Evolutionary conservation across 257 asterid genomes (phyloP), one percentile per base, ranked within the genome.

Genomic region (Ehretia macrophylla): DNA sequence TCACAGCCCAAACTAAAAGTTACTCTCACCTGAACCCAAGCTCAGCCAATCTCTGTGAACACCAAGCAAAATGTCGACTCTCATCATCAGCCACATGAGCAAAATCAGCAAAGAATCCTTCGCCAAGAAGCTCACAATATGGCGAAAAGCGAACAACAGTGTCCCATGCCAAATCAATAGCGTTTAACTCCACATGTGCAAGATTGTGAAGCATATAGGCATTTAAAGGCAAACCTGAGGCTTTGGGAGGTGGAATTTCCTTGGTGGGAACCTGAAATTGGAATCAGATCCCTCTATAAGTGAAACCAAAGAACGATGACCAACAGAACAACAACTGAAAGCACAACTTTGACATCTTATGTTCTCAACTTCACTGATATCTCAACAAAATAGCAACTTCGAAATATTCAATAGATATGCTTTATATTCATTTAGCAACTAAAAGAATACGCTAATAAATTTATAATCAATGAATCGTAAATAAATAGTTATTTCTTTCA

Each of bases 81-180:
- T 92, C 99, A 54, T 92, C 99, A 75, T 88, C 97, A 39, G 95
- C 99, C 73, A 88, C 99, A 58, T 68, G 97, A 60, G 96, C 96
- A 80, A 92, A 92, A 74, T 92, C 96, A 32, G 90, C 85, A 61
- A 92, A 92, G 81, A 92, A 92, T 8, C 96, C 99, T 39, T 85
- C 84, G 52, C 89, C 96, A 54, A 92, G 85, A 70, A 84, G 80
- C 63, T 84, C 87, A 38, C 22, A 14, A 68, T 62, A 76, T 0
- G 95, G 83, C 17, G 99, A 92, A 67, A 92, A 92, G 47, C 96
- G 88, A 58, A 92, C 97, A 70, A 92, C 96, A 44, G 99, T 88
- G 63, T 92, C 99, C 99, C 99, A 92, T 3, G 99, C 96, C 66
- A 92, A 82, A 85, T 92, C 99, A 66, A 92, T 80, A 14, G 99